Evolutionary conservation across 768 basidiomycete genomes (phyloP).

Genomic region (Russula brevipes): DNA sequence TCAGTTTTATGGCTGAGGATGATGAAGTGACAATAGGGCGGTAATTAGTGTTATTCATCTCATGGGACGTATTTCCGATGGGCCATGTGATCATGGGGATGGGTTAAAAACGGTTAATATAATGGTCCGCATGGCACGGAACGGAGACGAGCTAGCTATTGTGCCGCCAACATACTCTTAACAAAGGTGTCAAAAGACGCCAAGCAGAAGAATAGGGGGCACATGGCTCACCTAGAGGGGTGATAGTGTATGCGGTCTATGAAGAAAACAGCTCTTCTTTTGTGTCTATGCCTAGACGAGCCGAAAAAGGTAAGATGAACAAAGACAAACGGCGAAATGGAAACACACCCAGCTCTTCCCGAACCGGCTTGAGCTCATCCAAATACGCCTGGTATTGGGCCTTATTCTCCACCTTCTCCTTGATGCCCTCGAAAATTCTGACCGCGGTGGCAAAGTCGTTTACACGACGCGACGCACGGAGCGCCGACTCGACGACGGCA

Average conservation of each 20-base stretch:
- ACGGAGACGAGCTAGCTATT: slow-evolving; percentile 18
- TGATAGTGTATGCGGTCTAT: slow-evolving; percentile 30
- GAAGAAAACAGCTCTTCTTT: slow-evolving; percentile 60
- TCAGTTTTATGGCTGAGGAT: no score
- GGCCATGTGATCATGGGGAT: background rate
- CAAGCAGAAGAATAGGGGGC: background rate
- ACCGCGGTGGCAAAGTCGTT: slow-evolving; percentile 98
- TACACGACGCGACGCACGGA: slow-evolving; percentile 83
- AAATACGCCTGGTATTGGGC: slow-evolving; percentile 91
- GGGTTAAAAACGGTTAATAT: slow-evolving; percentile 9
- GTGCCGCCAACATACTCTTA: slow-evolving; percentile 12
- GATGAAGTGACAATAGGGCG: no score
- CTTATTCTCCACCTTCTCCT: slow-evolving; percentile 98
- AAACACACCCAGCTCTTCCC: slow-evolving; percentile 85
- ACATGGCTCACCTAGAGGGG: slow-evolving; percentile 1
- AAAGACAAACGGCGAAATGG: background rate
- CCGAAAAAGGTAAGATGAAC: slow-evolving; percentile 4
- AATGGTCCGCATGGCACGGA: slow-evolving; percentile 9
- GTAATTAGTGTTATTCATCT: no score
- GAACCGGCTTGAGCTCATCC: slow-evolving; percentile 79
- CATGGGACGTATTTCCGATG: no score
- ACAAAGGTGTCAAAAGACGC: background rate
- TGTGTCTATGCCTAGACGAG: slow-evolving; percentile 47
- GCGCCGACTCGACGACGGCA: slow-evolving; percentile 77
- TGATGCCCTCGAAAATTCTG: slow-evolving; percentile 90